phyloP scores from a whole-genome alignment of 306 rosid species.

The Quercus dentata region DNA sequence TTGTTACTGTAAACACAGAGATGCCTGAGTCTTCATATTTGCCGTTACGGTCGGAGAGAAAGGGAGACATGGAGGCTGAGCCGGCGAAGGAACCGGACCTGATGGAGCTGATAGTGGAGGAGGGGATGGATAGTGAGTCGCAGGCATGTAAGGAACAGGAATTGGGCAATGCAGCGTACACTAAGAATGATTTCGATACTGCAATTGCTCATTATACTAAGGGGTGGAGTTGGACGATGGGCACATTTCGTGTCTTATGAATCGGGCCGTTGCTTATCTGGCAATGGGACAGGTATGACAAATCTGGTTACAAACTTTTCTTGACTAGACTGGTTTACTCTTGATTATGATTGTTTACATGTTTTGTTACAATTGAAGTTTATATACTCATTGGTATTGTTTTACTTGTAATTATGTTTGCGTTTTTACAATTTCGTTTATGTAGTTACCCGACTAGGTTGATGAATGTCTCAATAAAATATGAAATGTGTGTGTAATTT shows the following conservation, averaged over 20 bases:
- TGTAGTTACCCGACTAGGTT: not conserved
- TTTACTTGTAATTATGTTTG: too few species aligned
- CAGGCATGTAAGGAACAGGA: conserved; percentile 82
- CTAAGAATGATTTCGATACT: conserved; percentile 81
- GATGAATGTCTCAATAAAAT: too few species aligned
- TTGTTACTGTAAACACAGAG: conserved; percentile 63
- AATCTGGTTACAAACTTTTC: not conserved
- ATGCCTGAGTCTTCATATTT: conserved; percentile 43
- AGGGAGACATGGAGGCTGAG: conserved; percentile 57
- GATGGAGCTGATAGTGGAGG: conserved; percentile 46
- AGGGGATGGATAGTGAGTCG: conserved; percentile 48
- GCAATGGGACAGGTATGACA: conserved; percentile 78
- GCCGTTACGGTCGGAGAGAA: conserved; percentile 36
- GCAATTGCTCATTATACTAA: conserved; percentile 76
- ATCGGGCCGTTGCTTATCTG: conserved; percentile 88
- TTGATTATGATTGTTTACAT: not conserved
- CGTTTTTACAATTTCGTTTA: too few species aligned
- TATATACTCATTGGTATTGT: too few species aligned
- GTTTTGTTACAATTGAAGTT: too few species aligned
- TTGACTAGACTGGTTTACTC: too few species aligned
- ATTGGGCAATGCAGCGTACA: conserved; percentile 80
- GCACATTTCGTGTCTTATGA: conserved; percentile 67
- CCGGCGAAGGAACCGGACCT: conserved; percentile 49
- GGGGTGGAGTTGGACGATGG: conserved; percentile 77
- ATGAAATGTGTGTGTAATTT: not conserved